Base-by-base conservation (phyloP, 2,329 filamentous ascomycete species). In the Trichoderma lentiforme region DNA sequence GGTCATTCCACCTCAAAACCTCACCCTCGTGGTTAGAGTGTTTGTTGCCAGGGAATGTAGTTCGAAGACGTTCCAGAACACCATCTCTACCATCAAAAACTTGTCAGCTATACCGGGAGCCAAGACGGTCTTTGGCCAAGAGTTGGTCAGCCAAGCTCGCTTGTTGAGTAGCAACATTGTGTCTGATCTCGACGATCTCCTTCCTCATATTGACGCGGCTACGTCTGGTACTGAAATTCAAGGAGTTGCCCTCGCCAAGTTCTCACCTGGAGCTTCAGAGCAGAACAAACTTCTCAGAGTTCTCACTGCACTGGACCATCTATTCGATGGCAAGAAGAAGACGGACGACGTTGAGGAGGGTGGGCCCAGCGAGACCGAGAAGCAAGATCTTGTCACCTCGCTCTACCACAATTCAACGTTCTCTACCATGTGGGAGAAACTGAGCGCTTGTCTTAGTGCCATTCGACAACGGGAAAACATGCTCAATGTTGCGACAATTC, bases 61-160 rank as follows among this genome's bases (percentile, higher is more conserved):
- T 79, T 95, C 93, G 74, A 98, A 97, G 85, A 98, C 96, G 0
- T 99, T 99, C 87, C 93, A 96, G 79, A 97, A 98, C 81, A 98
- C 96, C 0, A 88, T 99, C 69, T 96, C 95, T 18, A 97, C 97
- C n/a, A 97, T 99, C 85, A 98, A 97, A 84, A 98, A 98, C 78
- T 87, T 99, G 57, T 98, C 95, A 6, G 91, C 93, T 51, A 96
- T 99, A 73, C 94, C 95, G 18, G 94, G 92, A 14, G 94, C 95
- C 21, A 96, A 97, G 82, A 89, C 92, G 68, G 87, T 94, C 12
- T 98, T 99, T 80, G 96, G 96, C n/a, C 91, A 93, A 76, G 95
- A 99, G 82, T 87, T 99, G 65, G 93, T 97, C 72, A 88, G 89
- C 63, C 95, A 98, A 81, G 95, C 96, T 63, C 93, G 95, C 77